Evolutionary conservation across 2,329 filamentous ascomycete species (phyloP), one percentile per base, ranked within the genome.

Genomic region (Claviceps sp.): DNA sequence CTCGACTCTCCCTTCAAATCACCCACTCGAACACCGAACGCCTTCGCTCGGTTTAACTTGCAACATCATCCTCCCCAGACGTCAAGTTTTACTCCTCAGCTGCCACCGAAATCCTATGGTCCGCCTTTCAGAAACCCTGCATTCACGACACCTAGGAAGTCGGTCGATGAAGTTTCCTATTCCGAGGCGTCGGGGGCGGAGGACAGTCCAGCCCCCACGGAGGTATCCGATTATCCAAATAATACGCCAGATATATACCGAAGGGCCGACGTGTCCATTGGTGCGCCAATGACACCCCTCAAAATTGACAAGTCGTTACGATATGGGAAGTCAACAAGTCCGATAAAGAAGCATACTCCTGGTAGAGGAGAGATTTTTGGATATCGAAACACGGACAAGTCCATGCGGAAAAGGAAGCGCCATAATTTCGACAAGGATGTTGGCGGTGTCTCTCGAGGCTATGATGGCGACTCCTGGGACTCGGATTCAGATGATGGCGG

Each of bases 341-440:
- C 73, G 59, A 59, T 71, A 58, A 67, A 68, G 52, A 70, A 68
- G 52, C 61, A 68, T 38, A 56, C 66, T 9, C 63, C 85, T 0
- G 85, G 85, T 1, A 76, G 79, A 57, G 85, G 83, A 45, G 83
- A 86, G 58, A 78, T 87, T 49, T 71, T 77, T 39, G 66, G 72
- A 4, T 72, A 71, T 57, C 59, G 61, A 56, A 61, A 70, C 57
- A 57, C 64, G 58, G 60, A 65, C 53, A 61, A 61, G 53, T 57
- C 63, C 1, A 71, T 75, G 58, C 73, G 74, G 60, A 82, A 76
- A 66, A 71, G 74, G 54, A 79, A 72, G 66, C 71, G 77, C 13
- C 70, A 73, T 54, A 71, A 73, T 16, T 66, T 68, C 36, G 75
- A 79, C 57, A 70, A 63, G 51, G 77, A 80, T 52, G 71, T 80